These are phyloP conservation scores for Pseudozyma hubeiensis DNA, from an alignment of 1,284 basidiomycete species.

Conservation along the genomic window DNA sequence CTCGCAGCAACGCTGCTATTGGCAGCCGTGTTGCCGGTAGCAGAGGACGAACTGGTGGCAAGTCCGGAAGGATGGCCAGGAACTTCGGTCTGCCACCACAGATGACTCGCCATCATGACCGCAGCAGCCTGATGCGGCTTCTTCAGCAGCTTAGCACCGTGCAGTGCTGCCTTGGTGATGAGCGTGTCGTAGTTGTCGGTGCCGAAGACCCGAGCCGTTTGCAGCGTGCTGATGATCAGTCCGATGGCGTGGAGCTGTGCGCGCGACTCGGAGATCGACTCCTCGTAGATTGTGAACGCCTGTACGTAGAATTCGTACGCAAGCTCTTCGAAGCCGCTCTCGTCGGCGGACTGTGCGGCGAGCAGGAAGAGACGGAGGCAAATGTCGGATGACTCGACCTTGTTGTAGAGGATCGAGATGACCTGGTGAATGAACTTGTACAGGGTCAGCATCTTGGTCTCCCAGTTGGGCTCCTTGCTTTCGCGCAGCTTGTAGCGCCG, in stretches of 20 bases:
- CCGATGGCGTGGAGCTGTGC: conserved; percentile 66
- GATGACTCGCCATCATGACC: conserved; percentile 67
- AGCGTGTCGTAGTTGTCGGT: conserved; percentile 67
- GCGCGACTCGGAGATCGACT: conserved; percentile 65
- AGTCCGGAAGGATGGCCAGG: conserved; percentile 35
- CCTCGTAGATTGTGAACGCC: conserved; percentile 67
- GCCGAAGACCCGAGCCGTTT: conserved; percentile 61
- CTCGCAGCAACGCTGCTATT: conserved; percentile 25
- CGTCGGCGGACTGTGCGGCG: conserved; percentile 65
- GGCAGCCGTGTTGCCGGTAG: conserved; percentile 41
- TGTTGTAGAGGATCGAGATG: conserved; percentile 65
- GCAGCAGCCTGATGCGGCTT: conserved; percentile 68
- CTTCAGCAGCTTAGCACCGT: conserved; percentile 66
- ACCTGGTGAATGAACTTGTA: conserved; percentile 68
- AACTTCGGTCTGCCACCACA: conserved; percentile 66
- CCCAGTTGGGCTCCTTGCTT: conserved; percentile 55
- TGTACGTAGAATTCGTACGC: conserved; percentile 68
- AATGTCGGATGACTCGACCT: conserved; percentile 65
- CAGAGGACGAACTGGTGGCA: conserved; percentile 32
- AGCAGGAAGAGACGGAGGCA: conserved; percentile 64
- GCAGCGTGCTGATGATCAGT: conserved; percentile 63
- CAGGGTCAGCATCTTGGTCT: conserved; percentile 63
- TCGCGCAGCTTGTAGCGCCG: conserved; percentile 63
- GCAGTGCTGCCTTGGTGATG: conserved; percentile 66
- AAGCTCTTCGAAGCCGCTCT: conserved; percentile 65